Percentiles rank a stretch among this genome's conserved stretches.
Conservation (phyloP, 116 monocot genomes). For the Cymodocea nodosa region DNA sequence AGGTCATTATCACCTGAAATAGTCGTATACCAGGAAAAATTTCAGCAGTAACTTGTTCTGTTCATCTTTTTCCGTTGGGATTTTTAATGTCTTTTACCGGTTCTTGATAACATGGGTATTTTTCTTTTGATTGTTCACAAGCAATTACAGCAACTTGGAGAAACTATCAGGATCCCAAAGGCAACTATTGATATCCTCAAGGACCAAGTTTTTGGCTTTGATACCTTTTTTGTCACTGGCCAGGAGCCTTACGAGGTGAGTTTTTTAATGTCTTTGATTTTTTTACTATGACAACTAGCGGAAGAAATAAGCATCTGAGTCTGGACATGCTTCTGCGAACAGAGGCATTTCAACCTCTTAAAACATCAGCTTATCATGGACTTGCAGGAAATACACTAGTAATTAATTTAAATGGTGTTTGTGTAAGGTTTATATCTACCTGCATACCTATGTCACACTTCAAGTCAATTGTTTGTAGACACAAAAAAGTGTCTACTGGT, state of each 20-base stretch:
- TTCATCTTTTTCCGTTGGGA: not conserved
- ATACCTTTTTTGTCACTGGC: slow-evolving; percentile 84
- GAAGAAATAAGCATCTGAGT: too few relatives aligned
- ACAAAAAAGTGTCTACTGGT: too few relatives aligned
- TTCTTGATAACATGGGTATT: not conserved
- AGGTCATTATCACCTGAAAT: slow-evolving; percentile 28
- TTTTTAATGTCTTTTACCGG: too few relatives aligned
- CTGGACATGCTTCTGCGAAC: too few relatives aligned
- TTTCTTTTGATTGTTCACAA: slow-evolving; percentile 5
- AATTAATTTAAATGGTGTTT: too few relatives aligned
- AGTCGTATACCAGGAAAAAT: not conserved
- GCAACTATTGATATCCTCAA: slow-evolving; percentile 56
- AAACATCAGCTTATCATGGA: too few relatives aligned
- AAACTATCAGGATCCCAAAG: slow-evolving; percentile 69
- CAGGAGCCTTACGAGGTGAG: slow-evolving; percentile 89
- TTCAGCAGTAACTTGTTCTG: not conserved
- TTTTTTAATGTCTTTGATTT: not conserved
- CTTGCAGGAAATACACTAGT: too few relatives aligned
- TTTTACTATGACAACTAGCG: too few relatives aligned
- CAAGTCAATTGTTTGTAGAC: too few relatives aligned
- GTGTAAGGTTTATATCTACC: too few relatives aligned
- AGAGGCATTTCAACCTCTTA: too few relatives aligned
- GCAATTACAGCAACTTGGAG: slow-evolving; percentile 56
- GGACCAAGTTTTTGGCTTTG: slow-evolving; percentile 94
- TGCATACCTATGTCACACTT: too few relatives aligned